Conservation (phyloP, 2,329 filamentous ascomycete species). For the Neonectria neomacrospora region DNA sequence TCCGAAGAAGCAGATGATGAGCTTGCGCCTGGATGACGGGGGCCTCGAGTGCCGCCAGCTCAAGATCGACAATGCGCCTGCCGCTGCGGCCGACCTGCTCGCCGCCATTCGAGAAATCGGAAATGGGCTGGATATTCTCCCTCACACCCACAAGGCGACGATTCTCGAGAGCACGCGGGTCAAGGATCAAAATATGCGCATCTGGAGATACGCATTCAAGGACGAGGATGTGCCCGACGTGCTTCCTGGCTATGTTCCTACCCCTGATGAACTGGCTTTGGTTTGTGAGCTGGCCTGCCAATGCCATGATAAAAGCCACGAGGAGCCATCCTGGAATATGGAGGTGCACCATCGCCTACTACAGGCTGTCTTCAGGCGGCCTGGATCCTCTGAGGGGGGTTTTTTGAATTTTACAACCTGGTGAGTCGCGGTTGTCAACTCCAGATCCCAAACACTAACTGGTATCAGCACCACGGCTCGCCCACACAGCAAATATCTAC, state of each 20-base stretch:
- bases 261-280: constrained; percentile 11
- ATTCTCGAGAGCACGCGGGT: constrained; percentile 17
- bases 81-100: constrained; percentile 8
- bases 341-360: constrained; percentile 35
- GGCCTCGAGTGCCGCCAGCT: constrained; percentile 27
- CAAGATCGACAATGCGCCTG: constrained; percentile 12
- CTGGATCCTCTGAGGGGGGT: not conserved
- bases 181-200: not conserved
- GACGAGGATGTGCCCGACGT: not conserved
- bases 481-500: constrained; percentile 7
- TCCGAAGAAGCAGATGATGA: constrained; percentile 32
- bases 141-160: not conserved
- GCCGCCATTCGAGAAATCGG: constrained; percentile 24
- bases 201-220: constrained; percentile 32
- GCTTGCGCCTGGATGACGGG: constrained; percentile 21
- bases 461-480: constrained; percentile 4
- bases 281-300: constrained; percentile 19
- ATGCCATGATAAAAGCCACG: constrained; percentile 27
- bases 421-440: not conserved
- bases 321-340: constrained; percentile 32
- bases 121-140: constrained; percentile 28
- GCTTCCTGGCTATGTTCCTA: constrained; percentile 27
- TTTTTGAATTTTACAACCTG: constrained; percentile 25
- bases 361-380: constrained; percentile 17
- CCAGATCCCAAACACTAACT: not conserved